Base-by-base conservation (phyloP, 768 basidiomycete genomes). In the Butyriboletus loyo region DNA sequence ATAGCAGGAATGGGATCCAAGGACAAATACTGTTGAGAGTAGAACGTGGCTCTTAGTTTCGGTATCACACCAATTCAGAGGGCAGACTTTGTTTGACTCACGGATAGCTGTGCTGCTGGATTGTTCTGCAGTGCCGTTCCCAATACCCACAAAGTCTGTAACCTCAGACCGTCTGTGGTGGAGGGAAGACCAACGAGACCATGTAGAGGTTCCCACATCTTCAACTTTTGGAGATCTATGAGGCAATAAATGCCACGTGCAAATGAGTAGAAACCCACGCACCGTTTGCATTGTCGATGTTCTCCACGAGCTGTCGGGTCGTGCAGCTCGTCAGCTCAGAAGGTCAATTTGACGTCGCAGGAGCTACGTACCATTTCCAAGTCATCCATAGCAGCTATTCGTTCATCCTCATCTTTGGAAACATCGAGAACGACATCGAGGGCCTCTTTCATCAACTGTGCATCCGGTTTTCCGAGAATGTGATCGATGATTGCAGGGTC, bases 121-220 rank as follows among this genome's bases (percentile, higher is more conserved):
- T 95, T 96, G 61, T 96, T 95, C 66, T 94, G 92, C 6, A 94
- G 63, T 0, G 93, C 91, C 0, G 93, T 96, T 7, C 93, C 93
- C 24, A 90, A 78, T 0, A 94, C 84, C 93, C 93, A 96, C 10
- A 94, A 70, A 0, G 83, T 80, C 54, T 89, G 84, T 54, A 77
- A 71, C 60, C 81, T 84, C 24, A 94, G 77, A 25, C 73, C 74
- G n/a, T 81, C 77, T 0, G 86, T 77, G 3, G 83, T 77, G 0
- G 72, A 65, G 7, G 81, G 68, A 5, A 80, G 75, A 8, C 73
- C 77, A 34, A 91, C 64, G n/a, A 94, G 74, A 7, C 67, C 64
- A 37, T 92, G 83, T 1, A 95, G 62, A 1, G 89, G 85, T 50
- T 79, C 78, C 93, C 92, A 95, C 69, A 96, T 81, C 39, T 81